phyloP scores from a whole-genome alignment of 2,329 filamentous ascomycete genomes.

The Beauveria australis region DNA sequence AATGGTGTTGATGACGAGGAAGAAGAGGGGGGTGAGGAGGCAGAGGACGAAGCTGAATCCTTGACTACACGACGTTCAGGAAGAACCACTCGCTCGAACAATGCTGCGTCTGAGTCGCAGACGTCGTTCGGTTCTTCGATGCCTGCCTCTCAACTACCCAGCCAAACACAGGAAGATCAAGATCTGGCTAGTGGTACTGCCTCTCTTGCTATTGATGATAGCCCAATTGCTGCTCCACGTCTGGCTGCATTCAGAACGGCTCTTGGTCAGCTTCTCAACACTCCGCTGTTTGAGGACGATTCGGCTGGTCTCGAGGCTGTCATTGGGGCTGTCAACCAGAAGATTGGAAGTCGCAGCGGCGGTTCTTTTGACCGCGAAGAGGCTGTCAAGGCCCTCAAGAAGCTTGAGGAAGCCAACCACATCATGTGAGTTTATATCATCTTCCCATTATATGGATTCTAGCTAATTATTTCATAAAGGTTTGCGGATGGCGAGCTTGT shows the following conservation, averaged over 20 bases:
- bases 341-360: constrained; percentile 44
- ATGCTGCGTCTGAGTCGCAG: constrained; percentile 33
- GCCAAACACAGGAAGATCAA: constrained; percentile 34
- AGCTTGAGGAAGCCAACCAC: constrained; percentile 76
- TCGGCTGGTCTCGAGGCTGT: constrained; percentile 68
- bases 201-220: constrained; percentile 32
- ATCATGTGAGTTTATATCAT: constrained; percentile 65
- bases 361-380: constrained; percentile 63
- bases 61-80: constrained; percentile 33
- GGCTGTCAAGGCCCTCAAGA: constrained; percentile 66
- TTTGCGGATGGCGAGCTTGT: constrained; percentile 56
- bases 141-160: constrained; percentile 61
- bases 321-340: constrained; percentile 69
- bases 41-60: constrained; percentile 38
- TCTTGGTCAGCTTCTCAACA: constrained; percentile 75
- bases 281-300: constrained; percentile 79
- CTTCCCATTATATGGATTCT: background rate
- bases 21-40: constrained; percentile 45
- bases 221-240: constrained; percentile 51
- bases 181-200: constrained; percentile 35
- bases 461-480: constrained; percentile 29
- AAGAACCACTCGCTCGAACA: constrained; percentile 28
- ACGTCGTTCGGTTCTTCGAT: constrained; percentile 72
- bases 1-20: constrained; percentile 32
- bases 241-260: constrained; percentile 69